A percentile compares a stretch with the other conserved stretches of the same genome.
Conservation (phyloP, 306 rosid genomes). For the Lathyrus sativus region DNA sequence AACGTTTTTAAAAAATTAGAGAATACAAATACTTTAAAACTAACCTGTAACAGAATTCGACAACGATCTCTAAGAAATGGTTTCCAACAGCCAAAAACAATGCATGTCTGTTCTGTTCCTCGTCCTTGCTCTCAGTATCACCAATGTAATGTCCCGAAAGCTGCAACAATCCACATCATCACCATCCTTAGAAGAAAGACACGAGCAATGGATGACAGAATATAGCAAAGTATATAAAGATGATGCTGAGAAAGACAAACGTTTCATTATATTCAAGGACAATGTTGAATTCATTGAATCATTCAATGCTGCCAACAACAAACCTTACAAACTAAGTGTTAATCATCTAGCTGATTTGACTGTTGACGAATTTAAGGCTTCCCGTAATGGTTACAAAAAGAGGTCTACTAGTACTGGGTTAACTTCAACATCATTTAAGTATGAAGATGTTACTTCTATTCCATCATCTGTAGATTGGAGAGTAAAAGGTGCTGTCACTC, state of each 20-base stretch:
- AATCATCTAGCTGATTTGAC: constrained; percentile 46
- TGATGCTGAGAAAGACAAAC: constrained; percentile 42
- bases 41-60: no score
- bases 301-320: constrained; percentile 41
- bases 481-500: no score
- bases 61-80: constrained; percentile 25
- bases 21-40: no score
- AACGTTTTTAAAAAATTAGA: no score
- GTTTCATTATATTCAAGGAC: constrained; percentile 44
- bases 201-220: constrained; percentile 48
- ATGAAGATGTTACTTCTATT: no score
- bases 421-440: no score
- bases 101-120: constrained; percentile 4
- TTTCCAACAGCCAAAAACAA: constrained; percentile 26
- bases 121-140: constrained; percentile 4
- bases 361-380: constrained; percentile 42
- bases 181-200: constrained; percentile 36
- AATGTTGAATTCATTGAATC: constrained; percentile 49
- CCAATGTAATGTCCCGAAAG: constrained; percentile 33
- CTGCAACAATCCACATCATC: constrained; percentile 22
- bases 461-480: no score
- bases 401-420: no score
- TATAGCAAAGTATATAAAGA: constrained; percentile 24
- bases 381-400: no score
- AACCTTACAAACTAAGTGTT: constrained; percentile 43